Base-by-base conservation (phyloP, 1,139 yeast species). In the Wickerhamiella pararugosa region DNA sequence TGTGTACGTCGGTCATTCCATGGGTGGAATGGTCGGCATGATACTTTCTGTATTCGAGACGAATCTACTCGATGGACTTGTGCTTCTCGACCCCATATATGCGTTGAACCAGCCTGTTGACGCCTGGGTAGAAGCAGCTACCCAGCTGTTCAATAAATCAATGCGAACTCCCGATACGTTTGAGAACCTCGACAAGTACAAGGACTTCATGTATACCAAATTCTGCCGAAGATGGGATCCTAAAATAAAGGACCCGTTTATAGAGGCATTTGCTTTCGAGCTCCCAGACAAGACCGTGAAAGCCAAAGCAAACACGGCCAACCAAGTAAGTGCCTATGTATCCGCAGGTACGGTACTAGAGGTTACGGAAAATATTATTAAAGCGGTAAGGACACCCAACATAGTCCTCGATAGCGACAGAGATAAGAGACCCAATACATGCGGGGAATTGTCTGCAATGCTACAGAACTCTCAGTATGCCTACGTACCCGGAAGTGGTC, bases 1-100 rank as follows among this genome's bases (percentile, higher is more conserved):
- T 36, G 65, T 79, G n/a, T 55, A 66, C 2, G 56, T 79, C 32
- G 92, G 90, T 10, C 92, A 80, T 56, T 79, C 87, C 0, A 70
- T 75, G 70, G 87, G 90, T 7, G 92, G 84, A 0, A 67, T 66
- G 47, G 68, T 64, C 41, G 66, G 70, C 0, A 49, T 77, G 6
- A 60, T 68, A 51, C 74, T 80, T 1, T 68, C 71, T 0, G 63
- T 64, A 25, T 58, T 66, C 32, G 75, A 70, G 42, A 81, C 83
- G 0, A 53, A 57, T 6, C 55, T 76, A 43, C 70, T 76, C 53
- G 78, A 76, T 48, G 63, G 75, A 7, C 65, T 73, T 7, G 58
- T 79, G 3, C 62, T 73, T 0, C 61, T 79, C 32, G 92, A 80
- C 52, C 79, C 87, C 0, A 86, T 79, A 4, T 46, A 42, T 42